These are phyloP conservation scores for Xylaria palmicola DNA, from an alignment of 495 filamentous ascomycete species.

Conservation along the genomic window DNA sequence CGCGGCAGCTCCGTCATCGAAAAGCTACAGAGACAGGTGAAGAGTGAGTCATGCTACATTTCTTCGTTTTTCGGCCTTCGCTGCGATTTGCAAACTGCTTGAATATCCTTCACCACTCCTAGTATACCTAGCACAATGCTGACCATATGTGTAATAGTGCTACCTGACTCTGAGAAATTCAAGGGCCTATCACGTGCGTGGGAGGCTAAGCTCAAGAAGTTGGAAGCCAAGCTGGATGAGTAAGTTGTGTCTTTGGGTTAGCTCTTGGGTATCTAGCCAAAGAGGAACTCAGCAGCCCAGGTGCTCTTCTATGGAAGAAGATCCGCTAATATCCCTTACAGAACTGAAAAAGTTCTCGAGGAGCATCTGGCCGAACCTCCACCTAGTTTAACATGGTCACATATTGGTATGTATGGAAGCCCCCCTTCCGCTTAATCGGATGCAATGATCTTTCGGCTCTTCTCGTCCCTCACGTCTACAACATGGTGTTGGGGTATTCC, in stretches of 20 bases:
- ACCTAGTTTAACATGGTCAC: constrained; percentile 14
- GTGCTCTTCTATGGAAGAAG: not conserved
- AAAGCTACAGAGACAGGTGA: constrained; percentile 19
- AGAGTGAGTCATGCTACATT: constrained; percentile 3
- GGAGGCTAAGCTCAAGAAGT: constrained; percentile 18
- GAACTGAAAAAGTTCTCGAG: constrained; percentile 7
- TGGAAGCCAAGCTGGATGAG: constrained; percentile 15
- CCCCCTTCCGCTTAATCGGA: too few relatives aligned
- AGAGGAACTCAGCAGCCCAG: not conserved
- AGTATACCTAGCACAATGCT: not conserved
- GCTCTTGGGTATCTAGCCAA: not conserved
- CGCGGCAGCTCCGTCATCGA: constrained; percentile 16
- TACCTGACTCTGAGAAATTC: constrained; percentile 18
- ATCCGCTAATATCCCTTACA: not conserved
- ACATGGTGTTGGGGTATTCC: not conserved
- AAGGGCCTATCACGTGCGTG: constrained; percentile 14
- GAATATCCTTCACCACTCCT: not conserved
- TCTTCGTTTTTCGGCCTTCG: not conserved
- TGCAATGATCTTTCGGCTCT: too few relatives aligned
- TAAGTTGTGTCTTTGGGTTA: not conserved
- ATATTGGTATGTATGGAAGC: constrained; percentile 12
- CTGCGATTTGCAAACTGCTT: not conserved
- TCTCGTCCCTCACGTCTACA: not conserved
- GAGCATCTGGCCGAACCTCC: constrained; percentile 11
- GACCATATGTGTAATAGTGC: constrained; percentile 2